Base-by-base conservation (phyloP, 2,329 filamentous ascomycete genomes). In the Elsinoe arachidis region DNA sequence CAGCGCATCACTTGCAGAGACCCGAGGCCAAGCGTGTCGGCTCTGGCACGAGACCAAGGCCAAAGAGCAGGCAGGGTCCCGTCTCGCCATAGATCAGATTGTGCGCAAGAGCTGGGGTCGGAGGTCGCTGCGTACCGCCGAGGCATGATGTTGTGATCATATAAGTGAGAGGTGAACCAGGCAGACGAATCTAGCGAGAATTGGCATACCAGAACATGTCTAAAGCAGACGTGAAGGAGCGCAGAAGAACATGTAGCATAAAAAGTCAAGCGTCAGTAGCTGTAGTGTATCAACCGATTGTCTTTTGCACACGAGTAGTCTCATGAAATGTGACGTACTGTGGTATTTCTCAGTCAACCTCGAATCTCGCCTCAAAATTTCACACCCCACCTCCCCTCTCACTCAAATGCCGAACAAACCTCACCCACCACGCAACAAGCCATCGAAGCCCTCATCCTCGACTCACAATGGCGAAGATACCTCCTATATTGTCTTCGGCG, bases 1-100 rank as follows among this genome's bases (percentile, higher is more conserved):
- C 91, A 30, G 83, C 85, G 61, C 84, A 87, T 71, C 91, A 97
- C 75, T 83, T 96, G 72, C 88, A 92, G 78, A 86, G 88, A 65
- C 91, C 92, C 37, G 80, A 87, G 64, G 87, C 82, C 47, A 78
- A 78, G 65, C 78, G 82, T 64, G 78, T 85, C 57, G 80, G 81
- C 68, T 78, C 78, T 60, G 71, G 70, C 58, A 63, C 71, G 51
- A 68, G 65, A 64, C 23, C 57, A 11, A 67, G 70, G 55, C 68
- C 72, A 34, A 76, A 75, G 66, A 72, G 69, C 63, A 70, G 67
- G 62, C 49, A 55, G 39, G 57, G 49, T 39, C 51, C 52, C 6
- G 51, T 47, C 35, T 49, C 41, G n/a, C 55, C 55, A 23, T 39
- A 37, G 30, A 26, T 19, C 5, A 5, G 37, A 26, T 21, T 21